Percentiles rank a stretch among this genome's conserved stretches.
These are phyloP conservation scores for Eudorina sp. DNA, from an alignment of 139 green algal species.

Conservation along the genomic window DNA sequence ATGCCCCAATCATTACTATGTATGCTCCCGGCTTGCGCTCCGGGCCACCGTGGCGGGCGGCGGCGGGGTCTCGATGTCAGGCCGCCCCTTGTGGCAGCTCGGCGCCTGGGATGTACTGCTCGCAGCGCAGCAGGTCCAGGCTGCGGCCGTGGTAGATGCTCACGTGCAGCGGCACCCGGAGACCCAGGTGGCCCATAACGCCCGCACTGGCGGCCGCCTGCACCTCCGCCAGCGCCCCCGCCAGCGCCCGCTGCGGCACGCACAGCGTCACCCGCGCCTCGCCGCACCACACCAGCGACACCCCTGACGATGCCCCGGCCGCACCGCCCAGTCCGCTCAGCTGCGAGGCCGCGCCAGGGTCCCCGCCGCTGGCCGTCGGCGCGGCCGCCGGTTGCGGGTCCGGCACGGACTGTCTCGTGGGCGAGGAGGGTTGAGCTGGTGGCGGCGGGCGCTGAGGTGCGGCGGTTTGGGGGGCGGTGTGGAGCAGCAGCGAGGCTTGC, in stretches of 20 bases:
- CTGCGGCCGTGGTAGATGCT: slow-evolving; percentile 7
- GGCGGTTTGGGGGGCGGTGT: neutral
- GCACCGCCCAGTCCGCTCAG: no score
- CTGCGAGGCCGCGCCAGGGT: no score
- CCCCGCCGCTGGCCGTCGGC: neutral
- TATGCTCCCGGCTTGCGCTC: no score
- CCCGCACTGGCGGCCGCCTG: slow-evolving; percentile 2
- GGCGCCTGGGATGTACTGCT: slow-evolving; percentile 1
- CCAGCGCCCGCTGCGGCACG: slow-evolving; percentile 6
- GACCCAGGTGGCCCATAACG: slow-evolving; percentile 35
- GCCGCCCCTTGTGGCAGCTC: no score
- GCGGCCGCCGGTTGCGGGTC: neutral
- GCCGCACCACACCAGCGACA: slow-evolving; percentile 29
- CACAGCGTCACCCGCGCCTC: neutral
- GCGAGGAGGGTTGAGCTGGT: no score
- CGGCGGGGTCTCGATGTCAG: no score
- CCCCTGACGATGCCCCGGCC: no score
- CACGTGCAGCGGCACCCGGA: slow-evolving; percentile 43
- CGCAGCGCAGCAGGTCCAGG: slow-evolving; percentile 11
- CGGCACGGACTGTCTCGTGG: neutral
- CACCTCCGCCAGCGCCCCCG: neutral
- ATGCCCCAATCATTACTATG: no score
- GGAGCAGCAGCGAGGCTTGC: neutral
- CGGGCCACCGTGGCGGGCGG: no score
- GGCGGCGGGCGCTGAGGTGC: no score